Evolutionary conservation across 2,329 filamentous ascomycete species (phyloP).

Genomic region (Coniochaeta sp.): DNA sequence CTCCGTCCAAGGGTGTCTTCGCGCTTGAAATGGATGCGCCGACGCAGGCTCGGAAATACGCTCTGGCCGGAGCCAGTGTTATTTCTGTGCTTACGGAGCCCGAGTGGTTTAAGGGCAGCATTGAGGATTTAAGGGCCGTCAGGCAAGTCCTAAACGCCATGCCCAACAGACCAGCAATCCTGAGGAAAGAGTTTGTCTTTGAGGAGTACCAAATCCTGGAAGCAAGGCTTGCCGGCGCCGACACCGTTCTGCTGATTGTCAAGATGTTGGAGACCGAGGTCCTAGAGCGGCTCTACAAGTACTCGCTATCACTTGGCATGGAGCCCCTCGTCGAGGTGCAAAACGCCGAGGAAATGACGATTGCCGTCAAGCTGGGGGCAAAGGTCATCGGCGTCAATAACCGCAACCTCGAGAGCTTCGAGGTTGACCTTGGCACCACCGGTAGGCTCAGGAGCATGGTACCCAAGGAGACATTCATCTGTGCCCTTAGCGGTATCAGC

Average conservation of each 20-base stretch:
- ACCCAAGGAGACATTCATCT: slow-evolving; percentile 78
- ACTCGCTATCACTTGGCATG: slow-evolving; percentile 88
- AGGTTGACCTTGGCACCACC: slow-evolving; percentile 90
- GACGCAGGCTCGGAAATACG: slow-evolving; percentile 84
- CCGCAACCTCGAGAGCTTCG: slow-evolving; percentile 90
- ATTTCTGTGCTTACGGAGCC: slow-evolving; percentile 99
- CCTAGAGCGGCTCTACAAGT: slow-evolving; percentile 74
- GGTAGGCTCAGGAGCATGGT: slow-evolving; percentile 83
- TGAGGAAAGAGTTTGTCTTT: slow-evolving; percentile 96
- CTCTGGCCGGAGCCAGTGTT: slow-evolving; percentile 86
- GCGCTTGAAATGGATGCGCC: slow-evolving; percentile 82
- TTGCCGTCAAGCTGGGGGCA: slow-evolving; percentile 76
- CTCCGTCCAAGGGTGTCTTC: slow-evolving; percentile 93
- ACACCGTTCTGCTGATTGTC: slow-evolving; percentile 91
- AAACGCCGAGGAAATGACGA: slow-evolving; percentile 85
- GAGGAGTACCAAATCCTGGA: slow-evolving; percentile 98
- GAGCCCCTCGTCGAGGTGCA: slow-evolving; percentile 97
- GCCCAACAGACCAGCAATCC: slow-evolving; percentile 83
- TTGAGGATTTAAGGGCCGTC: slow-evolving; percentile 85
- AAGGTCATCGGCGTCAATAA: slow-evolving; percentile 98
- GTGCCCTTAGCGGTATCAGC: slow-evolving; percentile 90
- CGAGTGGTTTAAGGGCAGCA: slow-evolving; percentile 98
- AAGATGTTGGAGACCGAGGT: slow-evolving; percentile 85
- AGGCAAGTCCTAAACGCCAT: slow-evolving; percentile 84
- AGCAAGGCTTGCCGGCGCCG: slow-evolving; percentile 83